Evolutionary conservation across 1,284 basidiomycete species (phyloP).

Genomic region (Melampsora americana): DNA sequence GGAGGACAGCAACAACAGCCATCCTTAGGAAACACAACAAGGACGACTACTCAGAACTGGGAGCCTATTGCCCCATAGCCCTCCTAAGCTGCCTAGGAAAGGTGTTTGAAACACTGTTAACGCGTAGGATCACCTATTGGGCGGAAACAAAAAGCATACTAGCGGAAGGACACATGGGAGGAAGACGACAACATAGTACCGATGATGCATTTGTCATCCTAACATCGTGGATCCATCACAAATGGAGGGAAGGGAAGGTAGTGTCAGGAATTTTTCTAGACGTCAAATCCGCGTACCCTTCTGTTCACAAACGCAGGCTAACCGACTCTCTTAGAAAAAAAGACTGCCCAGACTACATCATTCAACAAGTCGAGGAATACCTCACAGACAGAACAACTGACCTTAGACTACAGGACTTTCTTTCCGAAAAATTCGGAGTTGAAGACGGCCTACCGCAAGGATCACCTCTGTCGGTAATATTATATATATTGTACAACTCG

Average conservation of each 20-base stretch:
- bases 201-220: too few relatives aligned
- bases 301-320: constrained; percentile 10
- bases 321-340: background rate
- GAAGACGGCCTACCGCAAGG: constrained; percentile 23
- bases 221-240: too few relatives aligned
- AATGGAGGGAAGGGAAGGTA: background rate
- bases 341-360: background rate
- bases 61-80: too few relatives aligned
- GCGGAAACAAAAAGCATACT: too few relatives aligned
- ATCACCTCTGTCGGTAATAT: constrained; percentile 11
- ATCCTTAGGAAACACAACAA: background rate
- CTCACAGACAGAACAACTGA: background rate
- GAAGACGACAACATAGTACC: background rate
- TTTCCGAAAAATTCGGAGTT: background rate
- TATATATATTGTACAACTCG: constrained; percentile 13
- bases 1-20: too few relatives aligned
- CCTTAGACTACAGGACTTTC: background rate
- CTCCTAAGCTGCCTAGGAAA: too few relatives aligned
- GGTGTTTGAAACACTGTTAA: constrained; percentile 13
- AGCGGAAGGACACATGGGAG: too few relatives aligned
- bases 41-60: too few relatives aligned
- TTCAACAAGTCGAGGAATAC: background rate
- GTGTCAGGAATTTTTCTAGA: background rate
- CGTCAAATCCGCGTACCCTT: constrained; percentile 13
- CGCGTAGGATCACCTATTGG: background rate